Conservation (phyloP, 352 stramenopile species). For the Aphanomyces cochlioides region DNA sequence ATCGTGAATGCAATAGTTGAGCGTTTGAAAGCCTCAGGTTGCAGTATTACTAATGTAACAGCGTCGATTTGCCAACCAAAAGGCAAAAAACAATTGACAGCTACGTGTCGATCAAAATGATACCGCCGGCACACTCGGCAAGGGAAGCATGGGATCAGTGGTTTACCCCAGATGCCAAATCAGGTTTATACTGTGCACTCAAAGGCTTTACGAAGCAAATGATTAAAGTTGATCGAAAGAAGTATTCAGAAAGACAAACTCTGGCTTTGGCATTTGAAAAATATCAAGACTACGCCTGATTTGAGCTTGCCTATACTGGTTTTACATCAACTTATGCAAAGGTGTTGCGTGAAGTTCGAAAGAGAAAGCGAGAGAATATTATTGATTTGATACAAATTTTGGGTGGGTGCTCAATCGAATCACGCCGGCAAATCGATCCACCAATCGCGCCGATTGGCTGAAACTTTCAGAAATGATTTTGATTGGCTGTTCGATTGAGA, state of each 20-base stretch:
- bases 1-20: not conserved
- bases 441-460: too few species aligned
- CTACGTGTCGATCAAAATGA: not conserved
- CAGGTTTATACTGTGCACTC: not conserved
- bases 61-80: not conserved
- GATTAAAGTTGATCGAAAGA: slow-evolving; percentile 6
- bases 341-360: slow-evolving; percentile 3
- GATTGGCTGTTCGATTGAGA: too few species aligned
- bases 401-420: too few species aligned
- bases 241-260: slow-evolving; percentile 9
- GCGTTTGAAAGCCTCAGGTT: not conserved
- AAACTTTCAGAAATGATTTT: too few species aligned
- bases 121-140: slow-evolving; percentile 2
- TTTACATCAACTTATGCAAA: not conserved
- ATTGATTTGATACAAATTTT: too few species aligned
- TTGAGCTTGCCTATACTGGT: slow-evolving; percentile 1
- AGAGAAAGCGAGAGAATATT: slow-evolving; percentile 9
- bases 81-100: not conserved
- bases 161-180: not conserved
- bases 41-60: not conserved
- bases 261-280: not conserved
- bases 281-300: not conserved
- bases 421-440: too few species aligned
- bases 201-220: slow-evolving; percentile 11
- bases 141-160: slow-evolving; percentile 14